These are phyloP conservation scores for Erysimum pusillum DNA, from an alignment of 441 rosid genomes.

Conservation along the genomic window DNA sequence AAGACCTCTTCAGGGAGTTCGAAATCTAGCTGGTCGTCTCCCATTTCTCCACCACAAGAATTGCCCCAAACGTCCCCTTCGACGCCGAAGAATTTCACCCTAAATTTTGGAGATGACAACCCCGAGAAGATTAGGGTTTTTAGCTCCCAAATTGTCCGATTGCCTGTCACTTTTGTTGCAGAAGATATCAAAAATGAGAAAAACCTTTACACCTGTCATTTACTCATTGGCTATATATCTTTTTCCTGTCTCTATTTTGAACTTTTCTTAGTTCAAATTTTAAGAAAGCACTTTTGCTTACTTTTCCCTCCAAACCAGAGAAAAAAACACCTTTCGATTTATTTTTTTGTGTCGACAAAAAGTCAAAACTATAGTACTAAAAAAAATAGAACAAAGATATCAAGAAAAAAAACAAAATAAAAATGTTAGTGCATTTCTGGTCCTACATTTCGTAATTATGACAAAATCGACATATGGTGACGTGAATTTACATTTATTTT, in stretches of 20 bases:
- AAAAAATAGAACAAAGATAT: too few relatives aligned
- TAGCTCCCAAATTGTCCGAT: slow-evolving; percentile 27
- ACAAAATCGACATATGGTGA: slow-evolving; percentile 15
- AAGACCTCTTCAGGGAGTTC: slow-evolving; percentile 72
- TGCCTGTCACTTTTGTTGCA: slow-evolving; percentile 31
- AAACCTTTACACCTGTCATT: slow-evolving; percentile 30
- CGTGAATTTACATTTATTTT: slow-evolving; percentile 33
- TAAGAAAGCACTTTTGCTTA: slow-evolving; percentile 21
- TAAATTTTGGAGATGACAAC: not conserved
- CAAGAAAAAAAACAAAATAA: not conserved
- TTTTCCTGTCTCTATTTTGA: slow-evolving; percentile 36
- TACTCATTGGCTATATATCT: not conserved
- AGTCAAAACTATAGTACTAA: not conserved
- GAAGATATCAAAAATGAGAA: not conserved
- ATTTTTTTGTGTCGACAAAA: not conserved
- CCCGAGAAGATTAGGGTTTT: slow-evolving; percentile 48
- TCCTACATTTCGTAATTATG: slow-evolving; percentile 24
- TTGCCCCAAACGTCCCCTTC: slow-evolving; percentile 41
- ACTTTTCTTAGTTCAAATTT: slow-evolving; percentile 27
- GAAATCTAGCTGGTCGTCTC: slow-evolving; percentile 64
- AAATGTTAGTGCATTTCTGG: slow-evolving; percentile 32
- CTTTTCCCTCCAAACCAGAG: slow-evolving; percentile 49
- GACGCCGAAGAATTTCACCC: slow-evolving; percentile 19
- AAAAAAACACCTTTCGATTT: not conserved
- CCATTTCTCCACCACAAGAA: slow-evolving; percentile 46